Conservation (phyloP, 1,284 basidiomycete genomes). For the Tilletia caries region DNA sequence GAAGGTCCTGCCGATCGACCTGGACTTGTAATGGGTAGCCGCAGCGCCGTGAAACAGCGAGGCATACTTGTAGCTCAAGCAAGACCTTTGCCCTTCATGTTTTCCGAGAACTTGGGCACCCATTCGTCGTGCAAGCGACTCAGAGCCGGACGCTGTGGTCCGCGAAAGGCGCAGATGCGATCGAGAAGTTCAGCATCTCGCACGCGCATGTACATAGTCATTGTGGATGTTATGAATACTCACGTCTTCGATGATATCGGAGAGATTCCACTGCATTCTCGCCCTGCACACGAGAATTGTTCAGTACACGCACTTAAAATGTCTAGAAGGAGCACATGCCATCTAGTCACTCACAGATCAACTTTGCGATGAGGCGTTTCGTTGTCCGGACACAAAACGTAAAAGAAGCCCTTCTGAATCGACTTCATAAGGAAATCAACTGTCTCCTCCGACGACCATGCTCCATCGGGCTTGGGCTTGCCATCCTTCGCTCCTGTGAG, state of each 20-base stretch:
- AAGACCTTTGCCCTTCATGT: slow-evolving; percentile 10
- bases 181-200: too few relatives aligned
- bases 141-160: background rate
- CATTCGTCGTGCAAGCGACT: slow-evolving; percentile 9
- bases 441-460: slow-evolving; percentile 83
- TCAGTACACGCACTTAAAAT: too few relatives aligned
- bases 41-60: too few relatives aligned
- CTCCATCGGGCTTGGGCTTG: slow-evolving; percentile 71
- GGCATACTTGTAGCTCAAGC: background rate
- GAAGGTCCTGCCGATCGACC: too few relatives aligned
- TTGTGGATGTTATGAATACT: too few relatives aligned
- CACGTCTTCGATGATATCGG: slow-evolving; percentile 13
- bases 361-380: slow-evolving; percentile 62
- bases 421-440: slow-evolving; percentile 83
- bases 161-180: too few relatives aligned
- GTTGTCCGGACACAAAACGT: slow-evolving; percentile 84
- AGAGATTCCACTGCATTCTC: slow-evolving; percentile 11
- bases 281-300: background rate
- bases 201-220: too few relatives aligned
- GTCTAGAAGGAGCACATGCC: too few relatives aligned
- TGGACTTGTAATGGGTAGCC: too few relatives aligned
- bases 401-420: slow-evolving; percentile 78
- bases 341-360: slow-evolving; percentile 26
- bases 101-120: slow-evolving; percentile 1
- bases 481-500: slow-evolving; percentile 59